Base-by-base conservation (phyloP, 495 filamentous ascomycete species). In the Aspergillus indologenus region DNA sequence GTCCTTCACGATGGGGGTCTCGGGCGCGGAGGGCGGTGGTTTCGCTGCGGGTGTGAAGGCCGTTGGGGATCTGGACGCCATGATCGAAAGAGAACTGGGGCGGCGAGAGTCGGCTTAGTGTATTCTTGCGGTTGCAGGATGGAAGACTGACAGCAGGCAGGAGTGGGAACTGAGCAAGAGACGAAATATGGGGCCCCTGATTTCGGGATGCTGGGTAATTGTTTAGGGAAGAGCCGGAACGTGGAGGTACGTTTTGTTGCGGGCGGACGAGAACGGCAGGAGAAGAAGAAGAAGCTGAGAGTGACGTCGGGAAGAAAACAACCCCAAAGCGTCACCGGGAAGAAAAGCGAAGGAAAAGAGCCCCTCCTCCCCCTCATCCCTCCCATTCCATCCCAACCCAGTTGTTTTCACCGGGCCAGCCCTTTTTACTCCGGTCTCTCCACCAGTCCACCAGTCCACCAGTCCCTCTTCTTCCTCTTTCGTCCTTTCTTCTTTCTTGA, bases 271-370 rank as follows among this genome's bases (percentile, higher is more conserved):
- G 43, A 48, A 50, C 56, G 52, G 53, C 47, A 57, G 47, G 46
- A 56, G 59, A 40, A 47, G 5, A 7, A 14, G 22, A 45, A 54
- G 50, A 53, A 70, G 70, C 73, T 70, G 71, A 73, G 48, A 55
- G 56, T 21, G 46, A 57, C 29, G 34, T 40, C 34, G 34, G 34
- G 34, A 61, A 29, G 40, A 58, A 58, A 52, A 49, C 45, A 22
- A 24, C 57, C 71, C 67, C 66, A 74, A 77, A 74, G 69, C 68
- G 74, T 74, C 74, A 75, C 72, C 72, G 74, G 66, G 62, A 68
- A 51, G 29, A 53, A 57, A 51, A 19, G n/a, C n/a, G n/a, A 43
- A 12, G 21, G 21, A 43, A 12, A 20, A 60, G 51, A 59, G 68
- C 71, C 71, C 69, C 72, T 73, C 71, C 73, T 63, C 65, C 63